phyloP scores from a whole-genome alignment of 352 stramenopile species.

The Plasmopara halstedii region DNA sequence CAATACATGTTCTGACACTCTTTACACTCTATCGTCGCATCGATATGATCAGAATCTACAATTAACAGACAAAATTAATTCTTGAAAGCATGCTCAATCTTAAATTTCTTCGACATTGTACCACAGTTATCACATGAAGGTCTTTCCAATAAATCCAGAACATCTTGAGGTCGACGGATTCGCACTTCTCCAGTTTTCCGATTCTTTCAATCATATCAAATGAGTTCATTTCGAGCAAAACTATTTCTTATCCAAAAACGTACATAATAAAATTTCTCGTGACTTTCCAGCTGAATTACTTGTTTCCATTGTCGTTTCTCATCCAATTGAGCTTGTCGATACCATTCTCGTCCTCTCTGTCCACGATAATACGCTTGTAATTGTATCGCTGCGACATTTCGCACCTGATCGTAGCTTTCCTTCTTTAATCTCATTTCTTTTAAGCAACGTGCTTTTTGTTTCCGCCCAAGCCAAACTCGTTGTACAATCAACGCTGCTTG shows the following conservation, averaged over 20 bases:
- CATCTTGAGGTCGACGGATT: conserved; percentile 84
- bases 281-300: conserved; percentile 71
- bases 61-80: background rate
- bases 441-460: conserved; percentile 14
- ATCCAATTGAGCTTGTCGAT: conserved; percentile 37
- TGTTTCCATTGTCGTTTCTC: conserved; percentile 89
- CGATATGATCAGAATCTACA: too few species aligned
- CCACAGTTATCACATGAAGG: conserved; percentile 88
- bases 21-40: conserved; percentile 79
- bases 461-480: conserved; percentile 36
- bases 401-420: conserved; percentile 44
- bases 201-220: conserved; percentile 41
- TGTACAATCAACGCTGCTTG: conserved; percentile 39
- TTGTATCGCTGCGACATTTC: conserved; percentile 55
- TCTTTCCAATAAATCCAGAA: conserved; percentile 86
- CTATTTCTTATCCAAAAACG: conserved; percentile 1
- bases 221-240: background rate
- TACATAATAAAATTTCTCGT: conserved; percentile 87
- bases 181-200: conserved; percentile 89
- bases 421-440: conserved; percentile 34
- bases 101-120: conserved; percentile 7
- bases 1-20: conserved; percentile 89
- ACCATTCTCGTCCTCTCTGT: conserved; percentile 51
- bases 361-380: conserved; percentile 77
- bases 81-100: background rate